These are phyloP conservation scores for Ulota crispa DNA, from an alignment of 225 moss, liverwort and hornwort genomes.

Conservation along the genomic window DNA sequence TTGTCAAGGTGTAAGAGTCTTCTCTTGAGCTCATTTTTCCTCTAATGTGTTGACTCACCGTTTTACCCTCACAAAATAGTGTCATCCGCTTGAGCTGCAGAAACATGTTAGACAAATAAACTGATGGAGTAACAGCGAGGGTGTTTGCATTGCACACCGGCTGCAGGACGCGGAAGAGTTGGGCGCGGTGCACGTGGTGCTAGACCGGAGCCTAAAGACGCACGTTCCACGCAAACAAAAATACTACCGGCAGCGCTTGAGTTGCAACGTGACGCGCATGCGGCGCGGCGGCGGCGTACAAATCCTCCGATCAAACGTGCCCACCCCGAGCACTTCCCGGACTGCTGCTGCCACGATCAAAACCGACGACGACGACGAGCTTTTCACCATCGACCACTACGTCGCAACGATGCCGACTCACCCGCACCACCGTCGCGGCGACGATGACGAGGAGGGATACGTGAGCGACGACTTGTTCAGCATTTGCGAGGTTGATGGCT, in stretches of 20 bases:
- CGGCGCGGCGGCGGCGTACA: slow-evolving; percentile 47
- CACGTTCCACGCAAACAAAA: slow-evolving; percentile 18
- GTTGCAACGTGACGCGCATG: slow-evolving; percentile 40
- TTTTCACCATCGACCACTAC: slow-evolving; percentile 48
- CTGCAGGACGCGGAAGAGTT: slow-evolving; percentile 13
- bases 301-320: slow-evolving; percentile 6
- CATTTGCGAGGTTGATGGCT: slow-evolving; percentile 27
- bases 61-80: too few relatives aligned
- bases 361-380: slow-evolving; percentile 26
- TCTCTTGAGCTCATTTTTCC: too few relatives aligned
- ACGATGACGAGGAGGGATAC: slow-evolving; percentile 24
- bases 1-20: too few relatives aligned
- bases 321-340: neutral
- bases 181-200: slow-evolving; percentile 39
- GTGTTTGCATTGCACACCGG: neutral
- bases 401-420: neutral
- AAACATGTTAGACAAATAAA: too few relatives aligned
- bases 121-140: too few relatives aligned
- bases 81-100: too few relatives aligned
- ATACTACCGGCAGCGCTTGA: slow-evolving; percentile 36
- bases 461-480: slow-evolving; percentile 59
- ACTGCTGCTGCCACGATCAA: neutral
- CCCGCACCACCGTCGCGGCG: neutral
- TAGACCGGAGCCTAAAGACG: slow-evolving; percentile 35
- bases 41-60: too few relatives aligned